Evolutionary conservation across 805 yeast species (phyloP), one percentile per base, ranked within the genome.

Genomic region (Hanseniaspora occidentalis): DNA sequence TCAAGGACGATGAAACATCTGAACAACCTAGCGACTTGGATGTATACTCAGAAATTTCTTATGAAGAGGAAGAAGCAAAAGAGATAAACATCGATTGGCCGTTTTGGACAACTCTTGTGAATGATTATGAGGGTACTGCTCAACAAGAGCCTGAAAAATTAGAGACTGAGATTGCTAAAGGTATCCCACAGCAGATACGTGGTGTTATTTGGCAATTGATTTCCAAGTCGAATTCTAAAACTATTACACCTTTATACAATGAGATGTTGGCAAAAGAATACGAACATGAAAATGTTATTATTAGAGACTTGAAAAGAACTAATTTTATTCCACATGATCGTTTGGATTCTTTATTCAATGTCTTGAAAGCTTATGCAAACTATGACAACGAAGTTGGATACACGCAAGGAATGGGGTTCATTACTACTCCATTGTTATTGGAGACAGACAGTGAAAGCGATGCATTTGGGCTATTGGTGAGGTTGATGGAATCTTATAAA

Each of bases 391-490:
- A 88, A 39, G 96, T 92, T 38, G 98, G 98, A 0, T 92, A 92
- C 54, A 92, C 96, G 2, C 98, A 92, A 60, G 97, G 98, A 6
- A 86, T 92, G 96, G 94, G 94, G 1, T 92, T 92, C 53, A 75
- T 92, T 35, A 74, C 84, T 0, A 85, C 85, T 5, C 96, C 98
- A 2, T 60, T 92, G 37, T 64, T 86, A 35, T 67, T 88, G 65
- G 84, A 84, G 50, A 73, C 85, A 34, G 51, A 54, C 25, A 44
- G 56, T 6, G 95, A 88, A 48, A 69, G 79, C 36, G 96, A 89
- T 56, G 77, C 95, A 3, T 89, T 89, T 61, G 77, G 92, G 44
- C 58, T 88, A 50, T 65, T 89, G 35, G 84, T 79, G 13, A 77
- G 76, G 36, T 66, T 92, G 45, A 88, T 92, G 96, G 77, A 80